Conservation (phyloP, 352 stramenopile genomes). For the Globisporangium recalcitrans region DNA sequence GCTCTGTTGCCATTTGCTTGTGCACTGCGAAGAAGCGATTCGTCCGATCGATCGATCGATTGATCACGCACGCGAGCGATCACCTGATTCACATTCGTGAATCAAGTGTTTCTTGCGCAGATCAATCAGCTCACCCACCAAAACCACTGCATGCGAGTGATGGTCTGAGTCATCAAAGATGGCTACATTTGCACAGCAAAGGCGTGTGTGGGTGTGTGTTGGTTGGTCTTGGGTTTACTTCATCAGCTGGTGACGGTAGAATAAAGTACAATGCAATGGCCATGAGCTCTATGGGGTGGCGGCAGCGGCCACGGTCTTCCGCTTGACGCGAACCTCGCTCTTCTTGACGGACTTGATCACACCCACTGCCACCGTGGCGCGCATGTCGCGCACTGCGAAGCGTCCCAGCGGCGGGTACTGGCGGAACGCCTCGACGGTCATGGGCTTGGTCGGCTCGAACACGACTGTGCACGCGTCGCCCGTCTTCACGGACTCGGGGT, state of each 20-base stretch:
- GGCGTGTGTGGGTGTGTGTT: not conserved
- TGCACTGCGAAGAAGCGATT: too few species aligned
- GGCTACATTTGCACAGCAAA: not conserved
- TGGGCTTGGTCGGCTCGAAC: constrained; percentile 90
- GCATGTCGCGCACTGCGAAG: constrained; percentile 97
- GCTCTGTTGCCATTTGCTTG: too few species aligned
- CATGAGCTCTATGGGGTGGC: not conserved
- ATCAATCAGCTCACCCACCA: not conserved
- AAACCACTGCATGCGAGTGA: not conserved
- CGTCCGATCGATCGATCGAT: too few species aligned
- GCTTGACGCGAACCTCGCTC: constrained; percentile 42
- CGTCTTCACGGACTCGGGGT: constrained; percentile 93
- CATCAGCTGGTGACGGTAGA: not conserved
- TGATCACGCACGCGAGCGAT: not conserved
- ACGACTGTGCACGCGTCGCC: constrained; percentile 96
- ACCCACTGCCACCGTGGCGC: constrained; percentile 95
- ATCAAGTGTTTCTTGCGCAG: not conserved
- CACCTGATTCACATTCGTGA: too few species aligned
- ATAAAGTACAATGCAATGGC: not conserved
- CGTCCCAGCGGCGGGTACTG: constrained; percentile 95
- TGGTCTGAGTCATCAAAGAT: not conserved
- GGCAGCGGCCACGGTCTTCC: not conserved
- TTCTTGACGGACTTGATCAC: constrained; percentile 94
- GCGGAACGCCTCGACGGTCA: constrained; percentile 95
- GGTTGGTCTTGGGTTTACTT: not conserved